Evolutionary conservation across 768 basidiomycete genomes (phyloP).

Genomic region (Mycena rosella): DNA sequence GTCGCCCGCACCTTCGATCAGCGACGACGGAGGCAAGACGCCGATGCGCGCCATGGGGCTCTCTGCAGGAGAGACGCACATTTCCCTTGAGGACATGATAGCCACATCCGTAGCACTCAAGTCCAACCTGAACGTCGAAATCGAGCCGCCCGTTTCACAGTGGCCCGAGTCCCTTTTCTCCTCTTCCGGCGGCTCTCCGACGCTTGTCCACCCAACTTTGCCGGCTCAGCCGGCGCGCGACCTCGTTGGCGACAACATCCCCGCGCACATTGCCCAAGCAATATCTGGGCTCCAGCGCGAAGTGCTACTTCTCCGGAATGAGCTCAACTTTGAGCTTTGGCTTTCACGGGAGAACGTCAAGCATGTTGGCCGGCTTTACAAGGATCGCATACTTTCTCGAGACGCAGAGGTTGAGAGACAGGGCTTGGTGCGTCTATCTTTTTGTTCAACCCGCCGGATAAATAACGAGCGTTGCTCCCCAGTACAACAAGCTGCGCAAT

Average conservation of each 20-base stretch:
- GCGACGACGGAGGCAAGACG: constrained; percentile 31
- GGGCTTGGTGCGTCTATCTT: constrained; percentile 68
- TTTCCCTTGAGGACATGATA: constrained; percentile 85
- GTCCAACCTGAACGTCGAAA: constrained; percentile 74
- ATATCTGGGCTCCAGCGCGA: constrained; percentile 83
- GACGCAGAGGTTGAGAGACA: constrained; percentile 87
- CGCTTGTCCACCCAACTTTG: constrained; percentile 28
- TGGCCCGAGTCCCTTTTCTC: constrained; percentile 67
- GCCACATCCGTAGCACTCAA: constrained; percentile 79
- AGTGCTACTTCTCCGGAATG: constrained; percentile 78
- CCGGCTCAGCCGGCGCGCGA: constrained; percentile 18
- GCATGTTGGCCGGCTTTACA: constrained; percentile 85
- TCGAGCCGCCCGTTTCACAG: constrained; percentile 62
- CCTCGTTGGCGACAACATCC: constrained; percentile 42
- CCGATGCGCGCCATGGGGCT: constrained; percentile 41
- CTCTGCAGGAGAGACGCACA: constrained; percentile 52
- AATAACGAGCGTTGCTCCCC: constrained; percentile 5
- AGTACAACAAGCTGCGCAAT: constrained; percentile 89
- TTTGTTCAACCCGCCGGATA: constrained; percentile 5
- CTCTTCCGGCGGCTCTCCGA: constrained; percentile 44
- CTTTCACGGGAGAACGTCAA: constrained; percentile 83
- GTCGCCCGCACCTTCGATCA: constrained; percentile 12
- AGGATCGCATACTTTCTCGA: constrained; percentile 77
- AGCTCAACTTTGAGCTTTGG: constrained; percentile 90
- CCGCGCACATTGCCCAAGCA: constrained; percentile 69